Evolutionary conservation across 257 asterid genomes (phyloP), one percentile per base, ranked within the genome.

Genomic region (Ilex asprella): DNA sequence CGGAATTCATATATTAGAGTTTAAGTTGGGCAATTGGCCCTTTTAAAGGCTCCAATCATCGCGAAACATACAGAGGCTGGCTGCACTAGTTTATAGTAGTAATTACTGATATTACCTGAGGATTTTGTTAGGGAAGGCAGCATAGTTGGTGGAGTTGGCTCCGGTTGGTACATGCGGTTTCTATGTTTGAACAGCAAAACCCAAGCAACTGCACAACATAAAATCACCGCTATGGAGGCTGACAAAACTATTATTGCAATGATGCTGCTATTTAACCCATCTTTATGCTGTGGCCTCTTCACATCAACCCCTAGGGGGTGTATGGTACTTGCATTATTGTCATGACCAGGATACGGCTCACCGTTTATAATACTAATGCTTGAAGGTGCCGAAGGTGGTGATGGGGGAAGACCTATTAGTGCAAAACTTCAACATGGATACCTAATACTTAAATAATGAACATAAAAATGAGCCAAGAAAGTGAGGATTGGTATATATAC

Each of bases 221-320:
- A 72, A 72, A 83, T 60, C 64, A 82, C 60, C 68, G 79, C 82
- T 46, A 81, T 66, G 12, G 83, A 82, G 58, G 87, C 81, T 30
- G 96, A 89, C 74, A 92, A 50, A 55, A 82, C 68, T 51, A 85
- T 80, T 65, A 80, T 79, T 32, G 87, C 91, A 44, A 89, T 65
- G 58, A 83, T 69, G 71, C 87, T 76, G 70, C 83, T 64, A 59
- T 66, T 85, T 16, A 73, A 82, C 76, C 92, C 83, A 14, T 51
- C 76, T 55, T 68, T 77, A 66, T 83, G 91, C 64, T 75, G 83
- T 53, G 74, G 65, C 74, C 82, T 62, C 50, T 72, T 72, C 65
- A 89, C 81, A 67, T 92, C 98, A 62, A 89, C 96, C 61, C 98
- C 97, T 31, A 86, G 78, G 46, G 98, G 98, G 76, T 89, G 79